These are phyloP conservation scores for Diddensiella caesifluorescens DNA, from an alignment of 805 yeast species.

Conservation along the genomic window DNA sequence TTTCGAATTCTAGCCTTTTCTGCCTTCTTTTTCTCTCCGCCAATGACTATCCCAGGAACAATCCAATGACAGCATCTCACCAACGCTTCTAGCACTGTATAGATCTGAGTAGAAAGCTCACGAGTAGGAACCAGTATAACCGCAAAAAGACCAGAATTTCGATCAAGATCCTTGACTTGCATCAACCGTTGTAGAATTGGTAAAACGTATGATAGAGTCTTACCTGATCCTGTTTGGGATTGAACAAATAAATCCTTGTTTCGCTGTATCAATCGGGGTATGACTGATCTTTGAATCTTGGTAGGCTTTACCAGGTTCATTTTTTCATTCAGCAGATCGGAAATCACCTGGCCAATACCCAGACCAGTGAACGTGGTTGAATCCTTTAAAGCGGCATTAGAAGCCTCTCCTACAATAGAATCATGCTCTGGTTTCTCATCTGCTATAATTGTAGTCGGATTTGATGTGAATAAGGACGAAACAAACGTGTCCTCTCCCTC, in stretches of 20 bases:
- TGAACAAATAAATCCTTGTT: slow-evolving; percentile 75
- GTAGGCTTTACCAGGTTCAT: slow-evolving; percentile 61
- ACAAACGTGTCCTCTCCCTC: slow-evolving; percentile 56
- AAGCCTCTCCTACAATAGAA: slow-evolving; percentile 41
- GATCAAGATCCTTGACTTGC: slow-evolving; percentile 41
- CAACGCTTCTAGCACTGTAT: slow-evolving; percentile 68
- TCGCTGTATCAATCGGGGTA: slow-evolving; percentile 51
- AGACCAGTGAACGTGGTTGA: slow-evolving; percentile 65
- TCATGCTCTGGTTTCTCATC: slow-evolving; percentile 39
- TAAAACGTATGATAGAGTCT: slow-evolving; percentile 78
- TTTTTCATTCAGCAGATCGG: slow-evolving; percentile 49
- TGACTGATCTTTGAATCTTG: slow-evolving; percentile 72
- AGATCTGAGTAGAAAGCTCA: slow-evolving; percentile 88
- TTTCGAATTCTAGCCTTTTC: slow-evolving; percentile 94
- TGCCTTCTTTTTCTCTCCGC: slow-evolving; percentile 96
- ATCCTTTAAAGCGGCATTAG: slow-evolving; percentile 82
- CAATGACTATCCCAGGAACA: slow-evolving; percentile 94
- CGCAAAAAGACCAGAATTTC: slow-evolving; percentile 84
- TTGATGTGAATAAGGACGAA: slow-evolving; percentile 77
- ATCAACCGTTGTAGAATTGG: slow-evolving; percentile 77
- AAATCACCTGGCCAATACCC: slow-evolving; percentile 54
- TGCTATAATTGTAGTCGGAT: slow-evolving; percentile 43
- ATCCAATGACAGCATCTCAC: slow-evolving; percentile 70
- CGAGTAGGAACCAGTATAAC: slow-evolving; percentile 88
- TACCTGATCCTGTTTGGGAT: slow-evolving; percentile 99